Base-by-base conservation (phyloP, 2,329 filamentous ascomycete genomes). In the Beauveria rudraprayagi region DNA sequence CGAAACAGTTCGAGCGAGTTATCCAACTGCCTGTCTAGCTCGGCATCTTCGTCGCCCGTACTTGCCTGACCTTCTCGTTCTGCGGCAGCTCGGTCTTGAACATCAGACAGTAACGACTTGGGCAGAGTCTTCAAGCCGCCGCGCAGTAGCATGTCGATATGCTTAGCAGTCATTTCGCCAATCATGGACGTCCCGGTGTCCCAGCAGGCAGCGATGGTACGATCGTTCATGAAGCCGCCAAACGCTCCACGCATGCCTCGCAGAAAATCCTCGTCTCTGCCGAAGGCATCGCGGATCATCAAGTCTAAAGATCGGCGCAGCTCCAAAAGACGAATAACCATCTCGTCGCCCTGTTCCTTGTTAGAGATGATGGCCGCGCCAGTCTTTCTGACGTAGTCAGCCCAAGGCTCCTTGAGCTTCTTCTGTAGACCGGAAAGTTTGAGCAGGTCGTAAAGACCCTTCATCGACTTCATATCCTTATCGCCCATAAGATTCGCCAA, bases 161-260 rank as follows among this genome's bases (percentile, higher is more conserved):
- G 92, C 74, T 97, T 97, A 34, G 94, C 95, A 67, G 97, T 95
- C 92, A 97, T 96, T 77, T 99, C 94, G 55, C 93, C 94, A 16
- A 96, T 91, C 78, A 96, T 97, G 19, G 92, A 91, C 61, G 92
- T 95, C 61, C 92, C 88, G 0, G 90, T 91, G 56, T 86, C 85
- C 83, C 89, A 93, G 5, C 85, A 87, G 5, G 85, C 79, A 8
- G 84, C 81, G 1, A 84, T 86, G 69, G 87, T 89, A 70, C 88
- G 88, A 72, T 94, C 90, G 72, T 99, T 99, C 80, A 99, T 96
- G 68, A 97, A 97, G 1, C 80, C 82, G 58, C 90, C 87, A 70
- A 99, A 97, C 0, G 91, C 83, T 68, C 97, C 91, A 61, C 94
- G 84, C 66, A 99, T 80, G 11, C 83, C 85, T 71, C 92, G 89